These are phyloP conservation scores for Agaricales sp. DNA, from an alignment of 1,284 basidiomycete species.

Conservation along the genomic window DNA sequence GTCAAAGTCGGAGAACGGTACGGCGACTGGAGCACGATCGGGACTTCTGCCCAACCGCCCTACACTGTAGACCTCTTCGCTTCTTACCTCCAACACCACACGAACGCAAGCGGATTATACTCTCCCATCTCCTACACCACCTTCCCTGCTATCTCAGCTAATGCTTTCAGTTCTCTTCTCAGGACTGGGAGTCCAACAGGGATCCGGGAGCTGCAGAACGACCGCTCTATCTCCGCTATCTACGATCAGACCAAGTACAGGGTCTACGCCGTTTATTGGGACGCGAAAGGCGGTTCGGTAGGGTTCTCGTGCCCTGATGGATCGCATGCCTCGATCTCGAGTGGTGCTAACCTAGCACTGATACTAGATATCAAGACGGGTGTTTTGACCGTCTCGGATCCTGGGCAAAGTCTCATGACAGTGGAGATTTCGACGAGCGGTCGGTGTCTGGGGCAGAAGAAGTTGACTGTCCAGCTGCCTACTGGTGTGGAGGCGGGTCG, in stretches of 20 bases:
- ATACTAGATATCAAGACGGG: constrained; percentile 32
- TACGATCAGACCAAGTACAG: constrained; percentile 26
- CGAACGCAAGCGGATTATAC: constrained; percentile 3
- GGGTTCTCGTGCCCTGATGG: constrained; percentile 12
- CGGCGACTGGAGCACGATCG: constrained; percentile 54
- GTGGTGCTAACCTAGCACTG: constrained; percentile 30
- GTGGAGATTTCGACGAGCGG: constrained; percentile 20
- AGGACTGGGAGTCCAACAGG: constrained; percentile 16
- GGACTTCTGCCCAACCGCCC: constrained; percentile 44
- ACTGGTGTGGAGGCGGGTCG: not conserved
- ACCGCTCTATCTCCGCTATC: constrained; percentile 29
- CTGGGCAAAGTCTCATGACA: constrained; percentile 17
- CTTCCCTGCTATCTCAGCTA: constrained; percentile 34
- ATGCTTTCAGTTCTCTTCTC: constrained; percentile 20
- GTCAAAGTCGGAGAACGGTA: constrained; percentile 30
- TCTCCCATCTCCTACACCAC: constrained; percentile 37
- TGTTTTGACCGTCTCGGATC: constrained; percentile 47
- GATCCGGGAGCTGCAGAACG: constrained; percentile 31
- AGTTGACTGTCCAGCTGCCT: not conserved
- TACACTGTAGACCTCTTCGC: constrained; percentile 48
- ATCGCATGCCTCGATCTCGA: constrained; percentile 26
- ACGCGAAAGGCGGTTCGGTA: constrained; percentile 22
- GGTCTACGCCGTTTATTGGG: constrained; percentile 38
- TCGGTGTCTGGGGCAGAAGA: not conserved
- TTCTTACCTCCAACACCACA: constrained; percentile 43